phyloP scores from a whole-genome alignment of 2,329 filamentous ascomycete species.

The Lojkania enalia region DNA sequence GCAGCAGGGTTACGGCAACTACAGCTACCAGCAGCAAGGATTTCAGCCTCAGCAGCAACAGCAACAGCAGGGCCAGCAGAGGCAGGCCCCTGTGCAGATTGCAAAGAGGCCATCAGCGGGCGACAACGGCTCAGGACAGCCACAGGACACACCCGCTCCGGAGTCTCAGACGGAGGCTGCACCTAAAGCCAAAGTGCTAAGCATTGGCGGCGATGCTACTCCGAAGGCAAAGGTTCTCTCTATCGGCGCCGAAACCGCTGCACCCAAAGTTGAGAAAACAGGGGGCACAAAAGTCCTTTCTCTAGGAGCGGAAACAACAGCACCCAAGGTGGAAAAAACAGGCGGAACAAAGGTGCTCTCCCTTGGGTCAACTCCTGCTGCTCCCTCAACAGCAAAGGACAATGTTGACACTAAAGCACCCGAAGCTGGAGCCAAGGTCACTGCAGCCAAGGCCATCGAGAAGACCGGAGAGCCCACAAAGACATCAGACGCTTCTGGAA shows the following conservation, averaged over 20 bases:
- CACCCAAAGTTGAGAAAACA: constrained; percentile 58
- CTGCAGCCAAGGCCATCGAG: constrained; percentile 86
- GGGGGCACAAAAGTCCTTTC: constrained; percentile 71
- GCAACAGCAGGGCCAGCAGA: too few relatives aligned
- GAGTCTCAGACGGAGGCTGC: constrained; percentile 46
- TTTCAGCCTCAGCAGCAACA: constrained; percentile 51
- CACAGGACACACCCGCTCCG: constrained; percentile 51
- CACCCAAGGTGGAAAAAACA: constrained; percentile 41
- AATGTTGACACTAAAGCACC: constrained; percentile 51
- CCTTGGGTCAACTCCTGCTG: too few relatives aligned
- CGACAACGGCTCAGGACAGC: constrained; percentile 53
- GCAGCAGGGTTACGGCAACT: constrained; percentile 30
- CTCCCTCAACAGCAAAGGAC: constrained; percentile 50
- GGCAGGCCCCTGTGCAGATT: constrained; percentile 61
- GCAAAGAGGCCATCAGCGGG: constrained; percentile 62
- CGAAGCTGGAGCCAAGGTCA: constrained; percentile 79
- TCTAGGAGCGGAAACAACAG: constrained; percentile 61
- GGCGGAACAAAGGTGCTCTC: too few relatives aligned
- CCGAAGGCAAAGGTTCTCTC: constrained; percentile 64
- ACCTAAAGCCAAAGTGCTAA: constrained; percentile 66
- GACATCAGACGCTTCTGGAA: constrained; percentile 61
- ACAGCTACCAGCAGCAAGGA: constrained; percentile 41
- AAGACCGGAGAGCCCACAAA: constrained; percentile 75
- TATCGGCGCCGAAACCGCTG: constrained; percentile 57
- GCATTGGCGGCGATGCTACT: constrained; percentile 58